Conservation (phyloP, 2,329 filamentous ascomycete genomes). For the Rhinocladiella similis region DNA sequence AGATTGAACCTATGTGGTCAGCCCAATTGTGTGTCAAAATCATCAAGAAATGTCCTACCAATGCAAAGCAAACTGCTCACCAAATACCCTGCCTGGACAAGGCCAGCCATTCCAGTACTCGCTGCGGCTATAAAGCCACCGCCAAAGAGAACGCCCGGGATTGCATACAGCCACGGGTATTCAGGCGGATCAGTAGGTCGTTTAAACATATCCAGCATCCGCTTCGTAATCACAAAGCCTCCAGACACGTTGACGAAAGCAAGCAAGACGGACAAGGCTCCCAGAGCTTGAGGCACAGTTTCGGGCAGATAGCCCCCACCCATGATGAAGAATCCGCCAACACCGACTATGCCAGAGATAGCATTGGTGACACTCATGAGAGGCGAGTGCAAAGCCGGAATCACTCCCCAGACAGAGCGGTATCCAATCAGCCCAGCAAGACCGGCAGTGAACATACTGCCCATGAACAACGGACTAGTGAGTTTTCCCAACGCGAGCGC, state of each 20-base stretch:
- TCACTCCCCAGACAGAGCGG: conserved; percentile 83
- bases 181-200: conserved; percentile 82
- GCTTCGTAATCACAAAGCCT: conserved; percentile 87
- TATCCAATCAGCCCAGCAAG: conserved; percentile 85
- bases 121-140: conserved; percentile 80
- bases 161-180: conserved; percentile 81
- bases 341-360: conserved; percentile 83
- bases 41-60: conserved; percentile 22
- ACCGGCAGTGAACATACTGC: conserved; percentile 80
- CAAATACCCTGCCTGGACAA: conserved; percentile 85
- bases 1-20: conserved; percentile 58
- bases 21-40: not conserved
- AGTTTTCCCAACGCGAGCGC: conserved; percentile 75
- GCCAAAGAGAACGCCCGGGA: conserved; percentile 75
- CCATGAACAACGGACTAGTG: conserved; percentile 83
- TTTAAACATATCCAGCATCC: conserved; percentile 92
- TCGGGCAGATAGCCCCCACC: conserved; percentile 76
- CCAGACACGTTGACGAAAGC: conserved; percentile 88
- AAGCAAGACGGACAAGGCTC: conserved; percentile 75
- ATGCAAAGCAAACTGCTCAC: conserved; percentile 84
- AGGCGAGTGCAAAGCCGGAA: conserved; percentile 79
- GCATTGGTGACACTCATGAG: conserved; percentile 93
- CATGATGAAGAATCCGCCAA: conserved; percentile 86
- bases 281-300: conserved; percentile 76
- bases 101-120: conserved; percentile 75